Evolutionary conservation across 2,329 filamentous ascomycete species (phyloP), one percentile per base, ranked within the genome.

Genomic region (Pyrenophora graminea): DNA sequence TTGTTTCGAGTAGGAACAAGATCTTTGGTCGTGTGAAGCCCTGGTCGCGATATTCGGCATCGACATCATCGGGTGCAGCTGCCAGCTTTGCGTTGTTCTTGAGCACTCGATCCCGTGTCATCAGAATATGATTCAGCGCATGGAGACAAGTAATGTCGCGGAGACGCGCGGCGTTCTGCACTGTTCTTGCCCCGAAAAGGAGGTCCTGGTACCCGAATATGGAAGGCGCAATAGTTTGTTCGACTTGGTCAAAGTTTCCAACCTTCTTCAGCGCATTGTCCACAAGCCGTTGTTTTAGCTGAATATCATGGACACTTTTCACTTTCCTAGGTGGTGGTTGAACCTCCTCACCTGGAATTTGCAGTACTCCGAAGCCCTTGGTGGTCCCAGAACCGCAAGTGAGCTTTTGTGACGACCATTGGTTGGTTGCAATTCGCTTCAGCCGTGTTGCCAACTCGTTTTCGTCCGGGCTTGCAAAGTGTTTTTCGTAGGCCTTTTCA

Each of bases 11-110:
- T 15, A 99, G 80, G 71, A 97, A 90, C 17, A 99, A 82, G 6
- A 97, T 87, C 70, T 97, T 97, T 6, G 94, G 94, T 4, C 94
- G 82, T 0, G 93, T 97, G 73, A 97, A 99, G 0, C 94, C 94
- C 74, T 99, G 94, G 62, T 99, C 94, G 57, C 91, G 85, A 15
- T 91, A 79, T 60, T 96, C 91, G 4, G 89, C 76, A 32, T 70
- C 86, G n/a, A n/a, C n/a, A 13, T 82, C 77, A 32, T 80, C 80
- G 8, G 82, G 81, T 46, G 88, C 84, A 62, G 86, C 86, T 8
- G 87, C 80, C 9, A 96, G 75, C 58, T 86, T 90, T 46, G 89
- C 84, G 67, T 92, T 97, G 75, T 97, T 95, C 74, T 96, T 97
- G 54, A 97, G 83, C 0, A 97, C 89, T 25, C 86, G 85, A 67